Evolutionary conservation across 192 early-diverging fungal species (phyloP).

Genomic region (Diversispora eburnea): DNA sequence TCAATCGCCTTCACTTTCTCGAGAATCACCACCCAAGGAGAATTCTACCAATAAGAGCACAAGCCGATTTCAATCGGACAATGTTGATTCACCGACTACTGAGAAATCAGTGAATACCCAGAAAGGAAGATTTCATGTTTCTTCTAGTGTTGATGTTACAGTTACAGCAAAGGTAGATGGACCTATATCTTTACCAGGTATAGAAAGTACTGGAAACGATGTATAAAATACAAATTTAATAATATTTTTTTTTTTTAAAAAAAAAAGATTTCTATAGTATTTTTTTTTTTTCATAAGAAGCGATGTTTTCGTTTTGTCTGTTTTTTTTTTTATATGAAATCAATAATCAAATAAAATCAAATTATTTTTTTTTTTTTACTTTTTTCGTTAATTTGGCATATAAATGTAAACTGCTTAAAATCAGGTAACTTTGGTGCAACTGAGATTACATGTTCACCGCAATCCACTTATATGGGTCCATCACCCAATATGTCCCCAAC

Average conservation of each 20-base stretch:
- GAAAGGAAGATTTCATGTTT: slow-evolving; percentile 29
- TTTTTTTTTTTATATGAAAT: not conserved
- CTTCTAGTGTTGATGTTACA: slow-evolving; percentile 15
- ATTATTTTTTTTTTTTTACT: not conserved
- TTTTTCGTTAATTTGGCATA: not conserved
- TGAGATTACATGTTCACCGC: slow-evolving; percentile 31
- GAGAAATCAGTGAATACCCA: slow-evolving; percentile 19
- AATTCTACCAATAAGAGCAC: not conserved
- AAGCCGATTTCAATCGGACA: not conserved
- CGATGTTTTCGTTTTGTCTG: not conserved
- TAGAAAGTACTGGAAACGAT: not conserved
- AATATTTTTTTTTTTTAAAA: not conserved
- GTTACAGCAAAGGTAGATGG: slow-evolving; percentile 9
- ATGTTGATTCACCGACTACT: not conserved
- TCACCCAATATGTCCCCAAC: slow-evolving; percentile 42
- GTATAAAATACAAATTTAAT: not conserved
- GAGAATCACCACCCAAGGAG: not conserved
- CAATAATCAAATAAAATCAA: not conserved
- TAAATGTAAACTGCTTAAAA: not conserved
- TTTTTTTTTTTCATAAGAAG: no score
- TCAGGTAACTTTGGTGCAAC: slow-evolving; percentile 6
- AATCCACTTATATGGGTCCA: slow-evolving; percentile 26
- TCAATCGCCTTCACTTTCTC: not conserved
- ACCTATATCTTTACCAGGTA: slow-evolving; percentile 15
- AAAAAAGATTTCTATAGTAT: not conserved